phyloP scores from a whole-genome alignment of 2,329 filamentous ascomycete genomes.

The Phyllosticta paracitricarpa region DNA sequence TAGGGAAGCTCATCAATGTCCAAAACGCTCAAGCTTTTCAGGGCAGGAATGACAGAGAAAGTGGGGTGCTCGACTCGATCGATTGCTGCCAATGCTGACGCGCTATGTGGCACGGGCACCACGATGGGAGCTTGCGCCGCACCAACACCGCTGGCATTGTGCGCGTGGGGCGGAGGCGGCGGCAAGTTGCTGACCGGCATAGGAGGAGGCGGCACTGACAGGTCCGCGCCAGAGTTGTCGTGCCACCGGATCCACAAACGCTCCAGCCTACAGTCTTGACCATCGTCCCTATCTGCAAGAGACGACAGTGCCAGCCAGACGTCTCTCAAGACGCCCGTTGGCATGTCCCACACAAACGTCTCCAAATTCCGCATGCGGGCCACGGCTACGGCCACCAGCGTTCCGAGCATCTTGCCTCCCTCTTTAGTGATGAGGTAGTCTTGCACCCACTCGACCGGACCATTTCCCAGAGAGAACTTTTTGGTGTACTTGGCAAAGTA shows the following conservation, averaged over 20 bases:
- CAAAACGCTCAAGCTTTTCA: slow-evolving; percentile 66
- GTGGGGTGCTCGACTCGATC: slow-evolving; percentile 65
- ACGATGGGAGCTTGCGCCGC: slow-evolving; percentile 23
- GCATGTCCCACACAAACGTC: slow-evolving; percentile 82
- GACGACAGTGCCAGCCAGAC: slow-evolving; percentile 72
- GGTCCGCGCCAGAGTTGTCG: slow-evolving; percentile 52
- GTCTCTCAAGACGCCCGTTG: slow-evolving; percentile 69
- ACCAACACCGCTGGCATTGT: slow-evolving; percentile 25
- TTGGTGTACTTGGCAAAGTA: slow-evolving; percentile 69
- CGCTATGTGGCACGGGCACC: slow-evolving; percentile 21
- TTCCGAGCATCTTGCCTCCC: slow-evolving; percentile 81
- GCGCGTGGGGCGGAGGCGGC: slow-evolving; percentile 12
- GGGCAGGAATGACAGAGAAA: slow-evolving; percentile 64
- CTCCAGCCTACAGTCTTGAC: slow-evolving; percentile 56
- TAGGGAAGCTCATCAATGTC: slow-evolving; percentile 79
- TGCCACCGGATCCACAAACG: slow-evolving; percentile 77
- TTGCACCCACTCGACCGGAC: slow-evolving; percentile 65
- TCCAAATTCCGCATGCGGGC: slow-evolving; percentile 74
- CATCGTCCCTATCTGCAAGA: slow-evolving; percentile 50
- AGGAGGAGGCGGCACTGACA: slow-evolving; percentile 25
- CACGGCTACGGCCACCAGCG: slow-evolving; percentile 67
- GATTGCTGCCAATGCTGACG: slow-evolving; percentile 21
- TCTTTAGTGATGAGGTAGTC: slow-evolving; percentile 78
- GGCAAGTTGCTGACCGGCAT: slow-evolving; percentile 15
- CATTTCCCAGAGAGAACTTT: slow-evolving; percentile 79